These are phyloP conservation scores for Panicum virgatum DNA, from an alignment of 202 grass and related monocot species.

Conservation along the genomic window DNA sequence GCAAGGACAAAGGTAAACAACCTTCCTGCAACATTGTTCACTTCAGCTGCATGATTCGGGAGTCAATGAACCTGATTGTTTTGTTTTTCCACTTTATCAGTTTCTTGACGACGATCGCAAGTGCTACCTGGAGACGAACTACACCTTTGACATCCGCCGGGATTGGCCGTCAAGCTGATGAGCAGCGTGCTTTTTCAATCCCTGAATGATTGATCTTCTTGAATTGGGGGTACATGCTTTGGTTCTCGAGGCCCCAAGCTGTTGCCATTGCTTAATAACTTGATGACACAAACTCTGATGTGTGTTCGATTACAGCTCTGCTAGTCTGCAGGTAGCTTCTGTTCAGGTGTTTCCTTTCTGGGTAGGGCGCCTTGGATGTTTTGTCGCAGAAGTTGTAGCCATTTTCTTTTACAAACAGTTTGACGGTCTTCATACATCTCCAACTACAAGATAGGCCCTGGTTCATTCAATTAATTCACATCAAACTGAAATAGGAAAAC, in stretches of 20 bases:
- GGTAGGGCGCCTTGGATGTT: not conserved
- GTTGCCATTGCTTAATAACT: not conserved
- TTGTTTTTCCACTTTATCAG: too few relatives aligned
- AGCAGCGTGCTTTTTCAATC: not conserved
- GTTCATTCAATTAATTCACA: not conserved
- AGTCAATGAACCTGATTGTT: too few relatives aligned
- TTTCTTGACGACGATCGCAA: slow-evolving; percentile 88
- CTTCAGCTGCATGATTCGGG: not conserved
- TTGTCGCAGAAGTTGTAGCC: not conserved
- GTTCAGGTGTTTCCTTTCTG: not conserved
- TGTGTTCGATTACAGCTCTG: not conserved
- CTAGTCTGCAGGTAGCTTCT: not conserved
- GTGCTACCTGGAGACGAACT: slow-evolving; percentile 90
- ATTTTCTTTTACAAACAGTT: not conserved
- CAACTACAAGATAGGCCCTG: not conserved
- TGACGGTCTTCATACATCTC: not conserved
- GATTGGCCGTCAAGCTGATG: slow-evolving; percentile 57
- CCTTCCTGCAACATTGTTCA: not conserved
- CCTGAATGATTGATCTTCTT: not conserved
- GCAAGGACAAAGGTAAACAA: slow-evolving; percentile 75
- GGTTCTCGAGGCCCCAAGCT: not conserved
- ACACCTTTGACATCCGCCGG: slow-evolving; percentile 84
- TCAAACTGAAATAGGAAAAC: not conserved
- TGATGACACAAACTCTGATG: not conserved
- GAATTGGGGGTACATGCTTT: not conserved